Conservation (phyloP, 2,329 filamentous ascomycete genomes). For the Trichoderma arundinaceum region DNA sequence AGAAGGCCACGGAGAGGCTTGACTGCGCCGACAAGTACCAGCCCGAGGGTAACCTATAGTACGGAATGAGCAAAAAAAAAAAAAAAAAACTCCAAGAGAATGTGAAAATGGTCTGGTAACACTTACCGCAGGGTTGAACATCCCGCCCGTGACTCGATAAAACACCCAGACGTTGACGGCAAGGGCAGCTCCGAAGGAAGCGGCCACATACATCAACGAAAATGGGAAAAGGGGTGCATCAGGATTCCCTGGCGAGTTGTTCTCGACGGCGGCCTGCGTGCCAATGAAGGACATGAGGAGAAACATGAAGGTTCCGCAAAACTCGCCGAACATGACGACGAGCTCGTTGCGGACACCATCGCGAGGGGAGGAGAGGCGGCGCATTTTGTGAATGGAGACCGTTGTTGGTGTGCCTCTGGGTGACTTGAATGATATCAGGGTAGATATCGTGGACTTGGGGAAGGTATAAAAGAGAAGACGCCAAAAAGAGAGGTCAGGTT, state of each 20-base stretch:
- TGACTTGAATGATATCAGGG: neutral
- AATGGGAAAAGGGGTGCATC: slow-evolving; percentile 41
- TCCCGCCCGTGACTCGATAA: slow-evolving; percentile 58
- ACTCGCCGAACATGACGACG: slow-evolving; percentile 50
- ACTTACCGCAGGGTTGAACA: slow-evolving; percentile 59
- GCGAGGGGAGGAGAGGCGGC: neutral
- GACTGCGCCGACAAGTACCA: slow-evolving; percentile 64
- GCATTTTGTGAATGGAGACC: neutral
- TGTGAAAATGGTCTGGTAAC: neutral
- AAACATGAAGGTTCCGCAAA: slow-evolving; percentile 61
- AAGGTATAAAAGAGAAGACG: neutral
- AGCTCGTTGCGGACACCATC: slow-evolving; percentile 23
- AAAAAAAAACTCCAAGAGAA: neutral
- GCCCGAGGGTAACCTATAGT: slow-evolving; percentile 59
- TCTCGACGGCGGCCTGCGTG: slow-evolving; percentile 46
- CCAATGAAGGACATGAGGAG: slow-evolving; percentile 53
- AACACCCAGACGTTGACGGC: slow-evolving; percentile 63
- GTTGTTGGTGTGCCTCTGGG: neutral
- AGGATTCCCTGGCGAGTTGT: slow-evolving; percentile 40
- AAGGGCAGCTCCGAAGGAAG: slow-evolving; percentile 57
- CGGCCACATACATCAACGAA: slow-evolving; percentile 56
- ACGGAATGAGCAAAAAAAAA: neutral
- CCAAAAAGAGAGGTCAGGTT: neutral
- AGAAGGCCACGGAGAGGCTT: slow-evolving; percentile 57
- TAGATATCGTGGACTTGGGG: neutral